Base-by-base conservation (phyloP, 1,284 basidiomycete genomes). In the Afroboletus lepidellus region DNA sequence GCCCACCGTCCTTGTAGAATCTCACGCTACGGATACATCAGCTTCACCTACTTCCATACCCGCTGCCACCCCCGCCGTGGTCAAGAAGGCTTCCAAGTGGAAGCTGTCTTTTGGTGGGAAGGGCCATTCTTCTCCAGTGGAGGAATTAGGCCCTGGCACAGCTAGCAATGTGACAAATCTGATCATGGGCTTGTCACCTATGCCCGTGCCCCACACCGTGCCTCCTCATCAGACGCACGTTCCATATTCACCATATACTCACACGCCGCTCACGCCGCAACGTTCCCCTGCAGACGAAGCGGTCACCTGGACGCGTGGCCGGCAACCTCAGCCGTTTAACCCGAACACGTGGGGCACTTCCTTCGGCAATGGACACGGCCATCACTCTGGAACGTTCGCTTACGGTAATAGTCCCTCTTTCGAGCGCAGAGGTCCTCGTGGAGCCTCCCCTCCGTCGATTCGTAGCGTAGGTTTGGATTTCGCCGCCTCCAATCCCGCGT, bases 21-120 rank as follows among this genome's bases (percentile, higher is more conserved):
- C 51, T 1, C 32, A 51, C 15, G 18, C 24, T 33, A 33, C 27
- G 3, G 63, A 64, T 38, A 12, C 39, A 8, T 42, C 43, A 0
- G 43, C 49, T 37, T 51, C 55, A 1, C 38, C 60, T 25, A 48
- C 46, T 49, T 39, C 51, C 2, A 46, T 54, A 20, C 33, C 55
- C 2, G 18, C n/a, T n/a, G n/a, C 47, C 5, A 21, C 24, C 5
- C 46, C 57, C 2, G 48, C 55, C 5, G 58, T 67, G 8, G 60
- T 57, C 60, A 91, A 90, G 78, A 91, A 90, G 74, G 72, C 85
- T 49, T 87, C 83, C 41, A 89, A 85, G 66, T 91, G 88, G 88
- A 90, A 87, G 65, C 75, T 89, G 50, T 75, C 80, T 50, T 88
- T 91, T 64, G 85, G 69, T 21, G 84, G 69, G n/a, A 68, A 68